phyloP scores from a whole-genome alignment of 139 green algal genomes.

The Spirogloea muscicola region DNA sequence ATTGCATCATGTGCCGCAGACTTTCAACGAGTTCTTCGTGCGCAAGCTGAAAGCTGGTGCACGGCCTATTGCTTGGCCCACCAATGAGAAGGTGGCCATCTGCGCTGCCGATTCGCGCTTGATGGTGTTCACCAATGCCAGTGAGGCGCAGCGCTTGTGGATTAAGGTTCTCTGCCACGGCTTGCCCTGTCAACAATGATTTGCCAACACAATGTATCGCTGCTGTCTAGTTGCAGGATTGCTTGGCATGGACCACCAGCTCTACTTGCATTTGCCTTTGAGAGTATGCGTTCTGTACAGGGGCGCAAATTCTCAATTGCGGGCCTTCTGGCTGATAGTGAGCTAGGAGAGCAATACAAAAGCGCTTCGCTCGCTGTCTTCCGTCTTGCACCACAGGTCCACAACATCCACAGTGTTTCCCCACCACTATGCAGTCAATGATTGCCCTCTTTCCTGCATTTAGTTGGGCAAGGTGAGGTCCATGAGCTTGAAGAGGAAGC shows the following conservation, averaged over 20 bases:
- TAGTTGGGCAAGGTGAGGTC: background rate
- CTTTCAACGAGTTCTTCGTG: conserved; percentile 16
- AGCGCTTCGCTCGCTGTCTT: background rate
- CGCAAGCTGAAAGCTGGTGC: background rate
- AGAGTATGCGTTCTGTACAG: conserved; percentile 1
- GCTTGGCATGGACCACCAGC: background rate
- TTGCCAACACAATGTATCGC: background rate
- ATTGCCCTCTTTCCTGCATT: background rate
- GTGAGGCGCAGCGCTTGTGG: background rate
- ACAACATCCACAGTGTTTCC: background rate
- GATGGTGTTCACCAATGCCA: background rate
- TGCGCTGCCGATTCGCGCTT: conserved; percentile 12
- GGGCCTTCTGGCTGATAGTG: background rate
- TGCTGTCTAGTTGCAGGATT: background rate
- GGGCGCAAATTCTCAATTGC: conserved; percentile 13
- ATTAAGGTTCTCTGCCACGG: no score
- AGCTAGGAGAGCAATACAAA: background rate
- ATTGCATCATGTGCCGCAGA: no score
- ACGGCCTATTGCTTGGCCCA: background rate
- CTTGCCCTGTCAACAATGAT: background rate
- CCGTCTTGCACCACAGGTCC: conserved; percentile 8
- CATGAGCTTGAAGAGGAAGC: background rate
- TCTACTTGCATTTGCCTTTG: background rate
- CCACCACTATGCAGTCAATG: background rate
- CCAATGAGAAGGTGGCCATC: conserved; percentile 1